Evolutionary conservation across 1,139 yeast genomes (phyloP).

Genomic region (Blastobotrys proliferans): DNA sequence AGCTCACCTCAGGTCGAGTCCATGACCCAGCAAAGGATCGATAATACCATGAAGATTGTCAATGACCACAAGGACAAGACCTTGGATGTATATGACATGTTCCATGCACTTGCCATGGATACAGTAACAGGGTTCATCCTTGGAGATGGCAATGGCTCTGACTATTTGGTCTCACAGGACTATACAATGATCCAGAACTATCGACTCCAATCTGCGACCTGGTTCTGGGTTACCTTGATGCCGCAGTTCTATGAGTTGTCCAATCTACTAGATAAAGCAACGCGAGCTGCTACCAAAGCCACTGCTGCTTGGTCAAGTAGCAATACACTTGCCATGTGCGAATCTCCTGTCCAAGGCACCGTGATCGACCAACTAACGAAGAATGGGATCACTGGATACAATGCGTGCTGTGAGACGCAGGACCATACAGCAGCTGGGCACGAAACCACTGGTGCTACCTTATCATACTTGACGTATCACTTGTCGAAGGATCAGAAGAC

Average conservation of each 20-base stretch:
- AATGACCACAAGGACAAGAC: slow-evolving; percentile 14
- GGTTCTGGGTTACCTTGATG: slow-evolving; percentile 64
- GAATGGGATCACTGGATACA: slow-evolving; percentile 29
- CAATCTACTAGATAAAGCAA: slow-evolving; percentile 42
- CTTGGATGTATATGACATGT: slow-evolving; percentile 57
- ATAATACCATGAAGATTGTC: slow-evolving; percentile 26
- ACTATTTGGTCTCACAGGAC: slow-evolving; percentile 39
- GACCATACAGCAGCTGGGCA: slow-evolving; percentile 68
- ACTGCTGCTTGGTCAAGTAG: slow-evolving; percentile 51
- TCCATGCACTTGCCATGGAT: slow-evolving; percentile 71
- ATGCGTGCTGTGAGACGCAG: slow-evolving; percentile 44
- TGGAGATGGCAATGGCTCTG: slow-evolving; percentile 44
- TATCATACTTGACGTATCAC: slow-evolving; percentile 58
- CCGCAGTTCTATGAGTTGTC: slow-evolving; percentile 53
- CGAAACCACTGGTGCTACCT: slow-evolving; percentile 68
- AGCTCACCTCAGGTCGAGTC: slow-evolving; percentile 30
- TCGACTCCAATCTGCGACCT: slow-evolving; percentile 56
- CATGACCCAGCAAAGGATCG: slow-evolving; percentile 34
- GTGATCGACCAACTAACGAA: slow-evolving; percentile 40
- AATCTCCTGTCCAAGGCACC: slow-evolving; percentile 32
- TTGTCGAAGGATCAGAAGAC: slow-evolving; percentile 48
- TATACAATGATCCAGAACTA: slow-evolving; percentile 35
- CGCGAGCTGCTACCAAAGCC: slow-evolving; percentile 39
- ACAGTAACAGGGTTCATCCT: slow-evolving; percentile 60
- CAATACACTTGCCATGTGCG: slow-evolving; percentile 24